Evolutionary conservation across 345 rosid genomes (phyloP), one percentile per base, ranked within the genome.

Genomic region (Pistacia atlantica): DNA sequence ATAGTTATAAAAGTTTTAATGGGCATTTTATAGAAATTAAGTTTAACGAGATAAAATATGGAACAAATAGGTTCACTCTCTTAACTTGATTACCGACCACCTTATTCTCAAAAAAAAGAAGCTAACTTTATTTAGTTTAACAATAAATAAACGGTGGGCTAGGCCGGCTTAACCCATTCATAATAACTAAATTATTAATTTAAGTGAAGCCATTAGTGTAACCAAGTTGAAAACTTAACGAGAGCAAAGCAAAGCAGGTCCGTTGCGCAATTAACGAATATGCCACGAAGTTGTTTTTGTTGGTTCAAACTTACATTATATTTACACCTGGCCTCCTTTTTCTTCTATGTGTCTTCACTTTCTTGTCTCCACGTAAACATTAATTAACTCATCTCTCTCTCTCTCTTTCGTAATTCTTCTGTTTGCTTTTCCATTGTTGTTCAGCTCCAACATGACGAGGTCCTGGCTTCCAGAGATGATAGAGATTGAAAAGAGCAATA

Each of bases 201-300:
- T 55, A 55, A 55, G 58, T 0, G 20, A 3, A 13, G 4, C n/a
- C 14, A 5, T 65, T 20, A 61, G 71, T 58, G 71, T 73, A 64
- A 51, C 9, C 46, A 42, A 8, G 46, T 6, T 6, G 46, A 42
- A 42, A 48, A 31, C 33, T 31, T 31, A 4, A 31, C 65, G 69
- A 60, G 52, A 7, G 54, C 37, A 33, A 60, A 63, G 84, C 70
- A 65, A 73, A 46, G 76, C 49, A 79, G 75, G 56, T 64, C 18
- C 4, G 68, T 80, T 67, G 42, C 77, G 79, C 58, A 81, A 81
- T 65, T 79, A 74, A 73, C 81, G 84, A 84, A 81, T 71, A 76
- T 73, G 77, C 82, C 77, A 67, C 76, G 14, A 35, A n/a, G 20
- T 11, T 42, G 35, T 20, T 5, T 22, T 45, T 71, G 48, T 37